Base-by-base conservation (phyloP, 148 eudicot genomes). In the Agrostemma githago region DNA sequence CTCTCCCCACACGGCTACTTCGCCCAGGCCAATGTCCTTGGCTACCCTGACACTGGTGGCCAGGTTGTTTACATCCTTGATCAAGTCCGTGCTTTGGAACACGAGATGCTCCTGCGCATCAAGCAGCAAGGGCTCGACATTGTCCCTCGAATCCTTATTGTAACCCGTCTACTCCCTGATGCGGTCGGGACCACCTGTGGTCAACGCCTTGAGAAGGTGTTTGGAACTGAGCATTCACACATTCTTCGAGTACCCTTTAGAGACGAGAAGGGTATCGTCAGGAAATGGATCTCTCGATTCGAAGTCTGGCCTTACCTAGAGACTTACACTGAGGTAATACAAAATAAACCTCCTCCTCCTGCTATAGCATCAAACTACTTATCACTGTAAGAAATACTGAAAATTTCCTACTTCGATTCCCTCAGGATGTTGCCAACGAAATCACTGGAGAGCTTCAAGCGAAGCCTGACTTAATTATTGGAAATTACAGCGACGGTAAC, bases 251-350 rank as follows among this genome's bases (percentile, higher is more conserved):
- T 95, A 7, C 99, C 99, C 68, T 95, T 95, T 64, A 90, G 99
- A 84, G 88, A 89, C 5, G 94, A 95, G 84, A 86, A 95, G 75
- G 99, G 99, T 37, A 87, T 95, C 69, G 89, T 95, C 17, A 84
- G 97, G 61, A 88, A 81, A 82, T 95, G 99, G 99, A 95, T 95
- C 75, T 95, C 99, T 39, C 86, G 99, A 7, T 95, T 95, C 20
- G 99, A 95, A 83, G 99, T 95, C 64, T 95, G 99, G 99, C 99
- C 99, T 42, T 92, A 95, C 89, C 90, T 95, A 8, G 99, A 92
- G 78, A 92, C 90, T 41, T 95, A 87, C 97, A 89, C 94, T 43
- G 97, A 92, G 93, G 98, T 94, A 71, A 76, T 26, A 8, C 41
- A 41, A 21, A 17, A 44, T n/a, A n/a, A n/a, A n/a, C n/a, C n/a